Conservation (phyloP, 331 rosid genomes). For the Phaseolus coccineus region DNA sequence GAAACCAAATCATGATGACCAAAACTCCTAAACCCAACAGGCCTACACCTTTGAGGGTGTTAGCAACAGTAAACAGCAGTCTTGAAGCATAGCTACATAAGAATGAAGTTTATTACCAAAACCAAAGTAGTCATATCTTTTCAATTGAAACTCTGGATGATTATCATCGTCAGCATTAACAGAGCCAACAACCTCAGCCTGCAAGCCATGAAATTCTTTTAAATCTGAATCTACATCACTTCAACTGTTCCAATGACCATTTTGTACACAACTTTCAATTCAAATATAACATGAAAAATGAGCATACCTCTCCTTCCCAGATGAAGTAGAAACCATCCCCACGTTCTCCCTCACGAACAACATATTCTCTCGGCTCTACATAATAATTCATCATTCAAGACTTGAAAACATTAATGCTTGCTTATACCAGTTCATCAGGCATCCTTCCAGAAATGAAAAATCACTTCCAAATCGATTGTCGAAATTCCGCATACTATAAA, state of each 20-base stretch:
- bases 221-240: background rate
- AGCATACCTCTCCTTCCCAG: constrained; percentile 92
- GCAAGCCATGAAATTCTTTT: constrained; percentile 45
- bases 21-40: constrained; percentile 19
- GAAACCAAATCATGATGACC: background rate
- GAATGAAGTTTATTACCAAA: constrained; percentile 57
- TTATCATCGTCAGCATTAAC: constrained; percentile 59
- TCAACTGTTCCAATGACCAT: background rate
- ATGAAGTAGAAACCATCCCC: constrained; percentile 88
- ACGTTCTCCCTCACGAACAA: constrained; percentile 82
- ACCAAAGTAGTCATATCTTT: constrained; percentile 87
- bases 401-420: constrained; percentile 9
- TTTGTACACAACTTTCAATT: constrained; percentile 11
- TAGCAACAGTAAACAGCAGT: constrained; percentile 14
- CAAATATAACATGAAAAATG: constrained; percentile 18
- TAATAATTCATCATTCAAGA: constrained; percentile 31
- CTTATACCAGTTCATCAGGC: background rate
- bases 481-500: constrained; percentile 7
- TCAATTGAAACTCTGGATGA: constrained; percentile 74
- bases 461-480: constrained; percentile 18
- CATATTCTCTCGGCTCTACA: constrained; percentile 69
- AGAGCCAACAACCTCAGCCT: constrained; percentile 85
- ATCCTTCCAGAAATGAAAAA: constrained; percentile 24
- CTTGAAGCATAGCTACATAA: constrained; percentile 31
- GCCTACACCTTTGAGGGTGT: constrained; percentile 14